Evolutionary conservation across 768 basidiomycete genomes (phyloP).

Genomic region (Rhizopogon vesiculosus): DNA sequence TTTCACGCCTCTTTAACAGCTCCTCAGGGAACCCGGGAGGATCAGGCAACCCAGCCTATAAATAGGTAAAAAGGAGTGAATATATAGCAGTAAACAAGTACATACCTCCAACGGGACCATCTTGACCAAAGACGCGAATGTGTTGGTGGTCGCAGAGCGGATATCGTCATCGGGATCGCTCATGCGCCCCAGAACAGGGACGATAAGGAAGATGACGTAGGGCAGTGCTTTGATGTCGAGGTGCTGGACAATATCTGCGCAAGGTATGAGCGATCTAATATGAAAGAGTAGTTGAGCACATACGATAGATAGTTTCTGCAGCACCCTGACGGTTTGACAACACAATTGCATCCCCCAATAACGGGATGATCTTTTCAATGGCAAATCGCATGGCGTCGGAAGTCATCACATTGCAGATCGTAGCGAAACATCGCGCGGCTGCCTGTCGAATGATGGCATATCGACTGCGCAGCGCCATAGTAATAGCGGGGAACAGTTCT

Average conservation of each 20-base stretch:
- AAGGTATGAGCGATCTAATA: conserved; percentile 10
- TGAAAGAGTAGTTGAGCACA: conserved; percentile 29
- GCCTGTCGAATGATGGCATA: conserved; percentile 89
- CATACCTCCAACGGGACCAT: conserved; percentile 96
- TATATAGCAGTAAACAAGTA: background rate
- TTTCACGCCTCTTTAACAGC: conserved; percentile 77
- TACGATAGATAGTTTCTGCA: conserved; percentile 87
- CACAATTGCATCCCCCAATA: conserved; percentile 73
- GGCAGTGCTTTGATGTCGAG: conserved; percentile 94
- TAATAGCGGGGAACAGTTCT: conserved; percentile 72
- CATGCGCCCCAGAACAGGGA: conserved; percentile 96
- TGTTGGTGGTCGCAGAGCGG: conserved; percentile 91
- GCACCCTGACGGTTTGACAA: conserved; percentile 83
- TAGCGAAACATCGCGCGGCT: conserved; percentile 83
- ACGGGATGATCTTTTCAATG: conserved; percentile 79
- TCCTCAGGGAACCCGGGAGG: conserved; percentile 90
- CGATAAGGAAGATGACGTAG: conserved; percentile 95
- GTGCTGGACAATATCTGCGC: conserved; percentile 80
- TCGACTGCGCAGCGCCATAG: conserved; percentile 73
- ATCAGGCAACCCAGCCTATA: conserved; percentile 92
- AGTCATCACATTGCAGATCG: conserved; percentile 83
- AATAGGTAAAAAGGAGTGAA: background rate
- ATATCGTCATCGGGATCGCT: conserved; percentile 91
- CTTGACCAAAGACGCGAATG: conserved; percentile 94
- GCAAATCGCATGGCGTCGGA: conserved; percentile 83